Evolutionary conservation across 257 asterid genomes (phyloP).

Genomic region (Cruciata laevipes): DNA sequence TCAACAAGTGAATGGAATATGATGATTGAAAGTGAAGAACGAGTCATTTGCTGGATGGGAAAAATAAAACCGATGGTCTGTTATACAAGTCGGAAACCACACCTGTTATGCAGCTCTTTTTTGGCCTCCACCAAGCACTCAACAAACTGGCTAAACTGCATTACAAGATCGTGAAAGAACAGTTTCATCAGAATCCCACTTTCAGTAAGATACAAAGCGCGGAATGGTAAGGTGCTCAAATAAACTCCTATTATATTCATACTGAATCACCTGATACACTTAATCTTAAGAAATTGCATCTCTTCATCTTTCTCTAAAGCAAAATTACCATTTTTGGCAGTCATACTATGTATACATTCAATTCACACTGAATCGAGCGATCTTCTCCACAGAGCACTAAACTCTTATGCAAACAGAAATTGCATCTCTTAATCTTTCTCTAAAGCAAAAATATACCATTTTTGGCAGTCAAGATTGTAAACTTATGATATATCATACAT

Average conservation of each 20-base stretch:
- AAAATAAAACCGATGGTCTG: not conserved
- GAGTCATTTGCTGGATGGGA: not conserved
- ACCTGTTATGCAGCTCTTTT: conserved; percentile 62
- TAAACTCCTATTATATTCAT: too few species aligned
- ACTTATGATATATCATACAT: not conserved
- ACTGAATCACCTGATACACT: too few species aligned
- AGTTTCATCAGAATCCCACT: not conserved
- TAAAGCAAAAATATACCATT: not conserved
- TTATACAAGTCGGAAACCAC: conserved; percentile 5
- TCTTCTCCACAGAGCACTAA: not conserved
- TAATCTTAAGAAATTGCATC: too few species aligned
- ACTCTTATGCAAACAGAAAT: not conserved
- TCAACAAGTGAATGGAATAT: not conserved
- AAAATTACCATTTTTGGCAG: too few species aligned
- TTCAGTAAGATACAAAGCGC: not conserved
- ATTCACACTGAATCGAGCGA: not conserved
- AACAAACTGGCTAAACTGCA: conserved; percentile 69
- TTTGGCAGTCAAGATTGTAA: not conserved
- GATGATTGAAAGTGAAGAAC: not conserved
- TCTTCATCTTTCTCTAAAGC: too few species aligned
- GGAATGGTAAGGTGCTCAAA: not conserved
- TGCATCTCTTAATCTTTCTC: not conserved
- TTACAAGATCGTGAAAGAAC: conserved; percentile 7
- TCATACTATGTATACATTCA: not conserved
- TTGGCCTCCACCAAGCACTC: conserved; percentile 66